phyloP scores from a whole-genome alignment of 2,329 filamentous ascomycete species.

The Cadophora sp. region DNA sequence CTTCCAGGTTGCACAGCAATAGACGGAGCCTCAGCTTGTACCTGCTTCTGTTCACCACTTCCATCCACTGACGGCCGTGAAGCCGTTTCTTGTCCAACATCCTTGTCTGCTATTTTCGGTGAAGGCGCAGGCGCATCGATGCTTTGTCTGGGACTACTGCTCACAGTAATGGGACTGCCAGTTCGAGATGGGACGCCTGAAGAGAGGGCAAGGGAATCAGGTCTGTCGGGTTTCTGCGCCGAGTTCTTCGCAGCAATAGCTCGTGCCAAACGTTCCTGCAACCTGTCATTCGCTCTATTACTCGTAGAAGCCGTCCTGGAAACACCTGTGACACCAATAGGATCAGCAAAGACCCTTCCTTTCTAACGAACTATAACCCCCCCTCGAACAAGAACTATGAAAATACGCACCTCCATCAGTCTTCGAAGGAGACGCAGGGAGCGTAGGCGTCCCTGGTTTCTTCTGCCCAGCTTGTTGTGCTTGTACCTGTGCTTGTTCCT shows the following conservation, averaged over 20 bases:
- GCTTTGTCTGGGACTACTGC: conserved; percentile 52
- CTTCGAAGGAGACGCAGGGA: conserved; percentile 45
- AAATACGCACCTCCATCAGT: conserved; percentile 47
- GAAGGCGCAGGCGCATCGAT: conserved; percentile 47
- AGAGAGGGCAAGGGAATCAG: conserved; percentile 57
- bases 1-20: conserved; percentile 30
- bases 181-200: conserved; percentile 56
- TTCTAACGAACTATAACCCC: conserved; percentile 24
- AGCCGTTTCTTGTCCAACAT: conserved; percentile 10
- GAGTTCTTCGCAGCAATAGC: conserved; percentile 78
- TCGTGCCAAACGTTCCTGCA: conserved; percentile 89
- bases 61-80: not conserved
- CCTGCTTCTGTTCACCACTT: conserved; percentile 2
- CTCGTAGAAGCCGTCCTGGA: conserved; percentile 71
- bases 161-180: conserved; percentile 57
- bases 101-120: conserved; percentile 23
- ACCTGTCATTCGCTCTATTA: conserved; percentile 73
- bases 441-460: conserved; percentile 48
- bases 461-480: conserved; percentile 42
- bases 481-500: conserved; percentile 49
- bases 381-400: conserved; percentile 7
- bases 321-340: conserved; percentile 48
- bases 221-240: conserved; percentile 51
- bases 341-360: conserved; percentile 28
- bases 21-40: conserved; percentile 26